Conservation (phyloP, 2,329 filamentous ascomycete genomes). For the Pezizomycotina sp. region DNA sequence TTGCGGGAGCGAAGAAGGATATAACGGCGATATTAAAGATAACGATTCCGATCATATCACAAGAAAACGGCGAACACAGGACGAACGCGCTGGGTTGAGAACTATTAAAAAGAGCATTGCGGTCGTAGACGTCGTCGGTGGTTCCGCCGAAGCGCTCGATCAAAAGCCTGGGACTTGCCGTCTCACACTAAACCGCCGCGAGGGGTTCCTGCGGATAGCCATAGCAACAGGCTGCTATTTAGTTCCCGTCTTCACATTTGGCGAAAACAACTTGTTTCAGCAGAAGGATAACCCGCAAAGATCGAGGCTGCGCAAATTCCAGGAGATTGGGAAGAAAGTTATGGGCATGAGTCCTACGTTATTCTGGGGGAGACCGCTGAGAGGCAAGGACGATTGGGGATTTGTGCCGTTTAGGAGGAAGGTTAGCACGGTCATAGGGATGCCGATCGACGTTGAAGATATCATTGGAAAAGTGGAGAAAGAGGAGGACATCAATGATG, state of each 20-base stretch:
- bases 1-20: too few relatives aligned
- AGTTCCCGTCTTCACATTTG: slow-evolving; percentile 3
- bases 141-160: slow-evolving; percentile 1
- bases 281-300: slow-evolving; percentile 3
- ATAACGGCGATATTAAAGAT: too few relatives aligned
- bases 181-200: background rate
- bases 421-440: background rate
- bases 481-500: background rate
- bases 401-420: slow-evolving; percentile 2
- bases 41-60: too few relatives aligned
- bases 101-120: too few relatives aligned
- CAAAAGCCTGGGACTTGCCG: background rate
- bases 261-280: slow-evolving; percentile 1
- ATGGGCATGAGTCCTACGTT: slow-evolving; percentile 1
- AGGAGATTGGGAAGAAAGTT: slow-evolving; percentile 1
- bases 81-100: too few relatives aligned
- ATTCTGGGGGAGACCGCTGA: slow-evolving; percentile 1
- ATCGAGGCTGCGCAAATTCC: background rate
- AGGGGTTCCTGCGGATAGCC: slow-evolving; percentile 1
- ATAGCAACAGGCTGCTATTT: background rate
- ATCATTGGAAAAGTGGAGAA: background rate
- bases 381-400: slow-evolving; percentile 1
- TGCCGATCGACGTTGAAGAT: background rate
- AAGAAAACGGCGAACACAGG: too few relatives aligned
- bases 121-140: slow-evolving; percentile 1